Conservation (phyloP, 805 yeast genomes). For the Starmerella apicola region DNA sequence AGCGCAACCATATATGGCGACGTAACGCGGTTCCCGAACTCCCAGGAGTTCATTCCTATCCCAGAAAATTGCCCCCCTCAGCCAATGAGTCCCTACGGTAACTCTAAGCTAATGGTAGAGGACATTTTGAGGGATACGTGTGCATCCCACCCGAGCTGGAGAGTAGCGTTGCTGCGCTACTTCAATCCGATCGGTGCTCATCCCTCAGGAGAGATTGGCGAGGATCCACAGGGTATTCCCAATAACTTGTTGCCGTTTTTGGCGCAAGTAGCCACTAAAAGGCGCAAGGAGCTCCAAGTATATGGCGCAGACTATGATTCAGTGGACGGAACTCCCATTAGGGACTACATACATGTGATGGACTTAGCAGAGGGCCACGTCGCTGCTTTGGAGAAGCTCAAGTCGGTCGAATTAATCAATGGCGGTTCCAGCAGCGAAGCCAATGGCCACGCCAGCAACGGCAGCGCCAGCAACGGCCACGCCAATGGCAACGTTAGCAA, state of each 20-base stretch:
- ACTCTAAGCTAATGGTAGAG: conserved; percentile 57
- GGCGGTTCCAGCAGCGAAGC: too few species aligned
- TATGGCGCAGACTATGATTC: conserved; percentile 63
- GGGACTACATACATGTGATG: conserved; percentile 72
- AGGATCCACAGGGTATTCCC: conserved; percentile 68
- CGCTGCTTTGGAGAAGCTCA: conserved; percentile 52
- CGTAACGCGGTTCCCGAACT: conserved; percentile 52
- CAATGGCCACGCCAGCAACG: too few species aligned
- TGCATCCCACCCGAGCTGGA: conserved; percentile 28
- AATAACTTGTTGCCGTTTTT: conserved; percentile 63
- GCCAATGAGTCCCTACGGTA: conserved; percentile 69
- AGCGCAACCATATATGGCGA: conserved; percentile 80
- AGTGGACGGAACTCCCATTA: conserved; percentile 67
- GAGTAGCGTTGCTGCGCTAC: conserved; percentile 54
- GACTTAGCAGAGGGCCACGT: conserved; percentile 71
- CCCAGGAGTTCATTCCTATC: conserved; percentile 47
- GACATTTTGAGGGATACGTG: conserved; percentile 44
- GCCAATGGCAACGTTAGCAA: too few species aligned
- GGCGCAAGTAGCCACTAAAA: conserved; percentile 67
- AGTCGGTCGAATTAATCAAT: conserved; percentile 15
- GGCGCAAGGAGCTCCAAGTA: conserved; percentile 51
- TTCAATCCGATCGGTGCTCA: conserved; percentile 83
- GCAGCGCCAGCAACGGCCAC: too few species aligned
- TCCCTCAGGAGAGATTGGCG: conserved; percentile 68
- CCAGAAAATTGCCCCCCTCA: conserved; percentile 67